phyloP scores from a whole-genome alignment of 176 grass and related monocot genomes.

The Cenchrus americanus region DNA sequence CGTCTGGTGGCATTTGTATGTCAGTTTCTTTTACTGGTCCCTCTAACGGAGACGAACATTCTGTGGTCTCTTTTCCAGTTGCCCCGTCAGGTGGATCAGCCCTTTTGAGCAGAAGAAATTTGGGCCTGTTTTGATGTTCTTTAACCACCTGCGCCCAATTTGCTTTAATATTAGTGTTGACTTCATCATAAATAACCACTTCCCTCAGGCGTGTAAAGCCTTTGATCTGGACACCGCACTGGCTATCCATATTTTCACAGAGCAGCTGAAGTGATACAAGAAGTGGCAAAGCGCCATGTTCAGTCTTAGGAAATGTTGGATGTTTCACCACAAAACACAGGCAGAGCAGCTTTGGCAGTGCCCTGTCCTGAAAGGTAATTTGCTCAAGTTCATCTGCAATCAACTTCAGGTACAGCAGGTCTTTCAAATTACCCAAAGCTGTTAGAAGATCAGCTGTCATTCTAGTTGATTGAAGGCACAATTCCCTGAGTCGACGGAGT shows the following conservation, averaged over 20 bases:
- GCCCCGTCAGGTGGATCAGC: background rate
- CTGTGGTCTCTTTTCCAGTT: background rate
- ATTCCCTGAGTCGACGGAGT: slow-evolving; percentile 18
- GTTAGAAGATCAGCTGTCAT: background rate
- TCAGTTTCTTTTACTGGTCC: background rate
- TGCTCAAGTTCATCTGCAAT: slow-evolving; percentile 13
- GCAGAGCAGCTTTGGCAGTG: slow-evolving; percentile 11
- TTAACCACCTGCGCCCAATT: background rate
- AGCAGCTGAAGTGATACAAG: slow-evolving; percentile 16
- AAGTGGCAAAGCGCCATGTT: slow-evolving; percentile 21
- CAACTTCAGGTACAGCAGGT: slow-evolving; percentile 39
- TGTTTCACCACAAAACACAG: slow-evolving; percentile 18
- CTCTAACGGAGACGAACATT: background rate
- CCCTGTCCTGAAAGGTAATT: background rate
- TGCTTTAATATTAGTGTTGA: background rate
- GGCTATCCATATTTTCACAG: slow-evolving; percentile 6
- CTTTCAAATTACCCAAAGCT: slow-evolving; percentile 27
- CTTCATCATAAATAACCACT: slow-evolving; percentile 15
- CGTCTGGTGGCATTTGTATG: background rate
- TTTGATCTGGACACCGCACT: background rate
- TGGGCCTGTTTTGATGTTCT: background rate
- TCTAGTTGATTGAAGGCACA: slow-evolving; percentile 21
- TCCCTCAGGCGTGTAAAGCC: slow-evolving; percentile 14
- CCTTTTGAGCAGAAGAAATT: background rate
- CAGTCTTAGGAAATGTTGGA: slow-evolving; percentile 9